phyloP scores from a whole-genome alignment of 2,329 filamentous ascomycete species.

The Claviceps maximensis region DNA sequence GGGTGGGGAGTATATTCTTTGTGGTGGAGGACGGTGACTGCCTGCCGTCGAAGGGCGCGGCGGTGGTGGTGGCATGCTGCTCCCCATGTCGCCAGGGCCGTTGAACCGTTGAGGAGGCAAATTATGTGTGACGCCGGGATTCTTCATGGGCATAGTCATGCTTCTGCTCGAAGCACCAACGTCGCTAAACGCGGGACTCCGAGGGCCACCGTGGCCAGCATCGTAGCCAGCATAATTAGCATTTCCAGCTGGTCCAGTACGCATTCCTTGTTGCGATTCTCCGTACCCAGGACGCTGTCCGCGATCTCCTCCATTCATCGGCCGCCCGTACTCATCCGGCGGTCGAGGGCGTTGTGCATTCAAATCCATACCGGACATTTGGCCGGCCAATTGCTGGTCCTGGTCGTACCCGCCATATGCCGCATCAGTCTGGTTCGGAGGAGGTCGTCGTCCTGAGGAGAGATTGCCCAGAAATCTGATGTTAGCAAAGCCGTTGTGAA shows the following conservation, averaged over 20 bases:
- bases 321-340: constrained; percentile 15
- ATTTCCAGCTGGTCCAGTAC: constrained; percentile 14
- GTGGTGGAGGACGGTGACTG: constrained; percentile 38
- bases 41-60: constrained; percentile 42
- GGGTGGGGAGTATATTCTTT: constrained; percentile 33
- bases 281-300: constrained; percentile 17
- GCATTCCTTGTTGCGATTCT: constrained; percentile 14
- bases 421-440: constrained; percentile 9
- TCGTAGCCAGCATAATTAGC: constrained; percentile 16
- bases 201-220: constrained; percentile 15
- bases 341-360: constrained; percentile 16
- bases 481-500: neutral
- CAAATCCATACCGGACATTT: constrained; percentile 24
- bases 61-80: constrained; percentile 23
- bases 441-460: constrained; percentile 11
- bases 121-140: constrained; percentile 27
- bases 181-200: constrained; percentile 22
- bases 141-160: constrained; percentile 46
- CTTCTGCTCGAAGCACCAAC: constrained; percentile 43
- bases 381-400: constrained; percentile 18
- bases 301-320: constrained; percentile 12
- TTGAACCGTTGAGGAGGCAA: constrained; percentile 26
- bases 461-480: constrained; percentile 4
- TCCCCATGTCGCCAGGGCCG: constrained; percentile 27
- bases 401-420: constrained; percentile 13